phyloP scores from a whole-genome alignment of 2,329 filamentous ascomycete species.

The Cytospora paraplurivora region DNA sequence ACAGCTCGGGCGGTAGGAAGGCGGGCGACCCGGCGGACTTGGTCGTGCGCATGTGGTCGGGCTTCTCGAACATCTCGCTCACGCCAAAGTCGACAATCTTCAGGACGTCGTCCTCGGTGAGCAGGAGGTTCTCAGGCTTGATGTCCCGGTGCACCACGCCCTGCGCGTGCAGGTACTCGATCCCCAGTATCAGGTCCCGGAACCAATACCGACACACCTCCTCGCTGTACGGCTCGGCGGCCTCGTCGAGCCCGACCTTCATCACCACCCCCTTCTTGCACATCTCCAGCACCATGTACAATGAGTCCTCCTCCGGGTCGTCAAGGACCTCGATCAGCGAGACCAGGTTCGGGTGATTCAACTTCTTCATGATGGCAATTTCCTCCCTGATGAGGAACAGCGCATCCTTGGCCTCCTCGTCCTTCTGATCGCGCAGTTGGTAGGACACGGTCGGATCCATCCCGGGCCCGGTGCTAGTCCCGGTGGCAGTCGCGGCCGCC shows the following conservation, averaged over 20 bases:
- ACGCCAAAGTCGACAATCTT: conserved; percentile 99
- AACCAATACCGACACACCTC: conserved; percentile 91
- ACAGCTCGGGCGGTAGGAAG: conserved; percentile 91
- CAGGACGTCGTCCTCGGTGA: conserved; percentile 88
- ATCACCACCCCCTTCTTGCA: conserved; percentile 98
- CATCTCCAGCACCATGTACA: conserved; percentile 99
- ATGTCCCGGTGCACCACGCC: conserved; percentile 96
- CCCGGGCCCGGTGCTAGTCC: conserved; percentile 28
- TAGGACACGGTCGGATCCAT: conserved; percentile 33
- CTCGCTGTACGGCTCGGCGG: conserved; percentile 77
- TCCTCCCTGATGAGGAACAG: conserved; percentile 91
- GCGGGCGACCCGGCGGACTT: conserved; percentile 95
- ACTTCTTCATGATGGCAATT: conserved; percentile 98
- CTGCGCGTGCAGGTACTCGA: conserved; percentile 95
- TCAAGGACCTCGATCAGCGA: conserved; percentile 91
- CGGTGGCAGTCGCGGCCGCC: conserved; percentile 36
- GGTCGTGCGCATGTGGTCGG: conserved; percentile 80
- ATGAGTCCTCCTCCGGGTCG: conserved; percentile 89
- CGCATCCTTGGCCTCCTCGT: conserved; percentile 67
- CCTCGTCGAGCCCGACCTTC: conserved; percentile 87
- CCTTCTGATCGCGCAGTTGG: conserved; percentile 45
- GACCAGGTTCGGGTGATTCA: conserved; percentile 93
- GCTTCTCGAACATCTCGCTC: conserved; percentile 95
- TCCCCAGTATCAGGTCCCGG: conserved; percentile 88
- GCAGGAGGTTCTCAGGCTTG: conserved; percentile 92